A percentile compares a stretch with the other conserved stretches of the same genome.
These are phyloP conservation scores for Talaromyces liani DNA, from an alignment of 495 filamentous ascomycete species.

Conservation along the genomic window DNA sequence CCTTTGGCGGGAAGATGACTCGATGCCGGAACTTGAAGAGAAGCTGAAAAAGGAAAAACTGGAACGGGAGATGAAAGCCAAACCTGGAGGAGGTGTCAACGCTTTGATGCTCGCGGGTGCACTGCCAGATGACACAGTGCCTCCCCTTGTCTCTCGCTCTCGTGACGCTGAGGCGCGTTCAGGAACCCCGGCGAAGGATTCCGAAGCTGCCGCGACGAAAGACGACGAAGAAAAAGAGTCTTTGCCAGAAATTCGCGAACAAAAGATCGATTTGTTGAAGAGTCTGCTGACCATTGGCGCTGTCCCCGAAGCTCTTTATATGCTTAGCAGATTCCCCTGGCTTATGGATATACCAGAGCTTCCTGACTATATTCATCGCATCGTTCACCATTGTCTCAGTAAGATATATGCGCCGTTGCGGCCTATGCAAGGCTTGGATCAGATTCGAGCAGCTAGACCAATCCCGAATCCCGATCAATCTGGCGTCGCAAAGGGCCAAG, in stretches of 20 bases:
- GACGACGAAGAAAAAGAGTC: slow-evolving; percentile 50
- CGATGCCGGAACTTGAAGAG: slow-evolving; percentile 63
- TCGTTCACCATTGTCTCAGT: slow-evolving; percentile 70
- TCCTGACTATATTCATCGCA: slow-evolving; percentile 69
- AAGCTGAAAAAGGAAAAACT: slow-evolving; percentile 69
- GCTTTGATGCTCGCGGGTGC: slow-evolving; percentile 87
- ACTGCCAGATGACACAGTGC: slow-evolving; percentile 72
- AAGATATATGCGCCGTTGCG: slow-evolving; percentile 53
- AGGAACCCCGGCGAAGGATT: slow-evolving; percentile 40
- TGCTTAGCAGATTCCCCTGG: slow-evolving; percentile 89
- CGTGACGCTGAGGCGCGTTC: slow-evolving; percentile 36
- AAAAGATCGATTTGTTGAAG: slow-evolving; percentile 77
- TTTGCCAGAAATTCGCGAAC: slow-evolving; percentile 76
- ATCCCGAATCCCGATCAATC: slow-evolving; percentile 53
- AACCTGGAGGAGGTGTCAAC: slow-evolving; percentile 63
- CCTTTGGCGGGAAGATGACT: slow-evolving; percentile 75
- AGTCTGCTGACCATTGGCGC: slow-evolving; percentile 87
- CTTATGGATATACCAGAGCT: slow-evolving; percentile 77
- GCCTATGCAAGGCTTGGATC: slow-evolving; percentile 32
- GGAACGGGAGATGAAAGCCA: slow-evolving; percentile 60
- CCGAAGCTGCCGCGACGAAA: slow-evolving; percentile 36
- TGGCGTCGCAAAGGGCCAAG: slow-evolving; percentile 54
- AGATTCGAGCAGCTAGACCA: slow-evolving; percentile 39
- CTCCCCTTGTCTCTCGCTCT: slow-evolving; percentile 30
- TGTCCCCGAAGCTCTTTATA: slow-evolving; percentile 85